phyloP scores from a whole-genome alignment of 352 stramenopile species.

The Blastocystis sp. region DNA sequence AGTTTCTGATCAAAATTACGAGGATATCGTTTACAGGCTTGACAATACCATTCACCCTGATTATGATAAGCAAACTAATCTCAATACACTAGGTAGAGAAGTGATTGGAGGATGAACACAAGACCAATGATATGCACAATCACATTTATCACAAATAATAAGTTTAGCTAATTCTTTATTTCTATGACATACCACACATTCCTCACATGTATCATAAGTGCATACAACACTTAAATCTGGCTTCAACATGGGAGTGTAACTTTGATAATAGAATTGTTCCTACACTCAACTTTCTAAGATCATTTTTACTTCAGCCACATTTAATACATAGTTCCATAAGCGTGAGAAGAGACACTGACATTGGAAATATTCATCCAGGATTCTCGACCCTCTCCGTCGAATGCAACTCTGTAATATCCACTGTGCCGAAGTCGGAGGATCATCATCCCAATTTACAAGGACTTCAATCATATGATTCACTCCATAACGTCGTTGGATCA shows the following conservation, averaged over 20 bases:
- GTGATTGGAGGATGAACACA: neutral
- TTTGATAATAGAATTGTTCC: slow-evolving; percentile 57
- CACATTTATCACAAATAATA: slow-evolving; percentile 35
- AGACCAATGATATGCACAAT: neutral
- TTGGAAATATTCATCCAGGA: neutral
- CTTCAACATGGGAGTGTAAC: neutral
- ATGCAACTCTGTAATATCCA: slow-evolving; percentile 14
- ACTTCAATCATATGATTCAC: slow-evolving; percentile 5
- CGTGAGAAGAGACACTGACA: slow-evolving; percentile 4
- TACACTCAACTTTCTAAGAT: neutral
- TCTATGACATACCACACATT: slow-evolving; percentile 19
- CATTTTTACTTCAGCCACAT: slow-evolving; percentile 18
- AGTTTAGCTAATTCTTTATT: neutral
- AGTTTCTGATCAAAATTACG: slow-evolving; percentile 3
- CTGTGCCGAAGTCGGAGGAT: neutral
- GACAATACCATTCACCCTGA: slow-evolving; percentile 35
- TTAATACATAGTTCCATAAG: neutral
- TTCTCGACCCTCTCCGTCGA: neutral
- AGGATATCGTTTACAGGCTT: neutral
- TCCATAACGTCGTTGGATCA: neutral
- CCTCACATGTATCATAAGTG: neutral
- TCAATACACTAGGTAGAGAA: neutral
- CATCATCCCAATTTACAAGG: slow-evolving; percentile 8
- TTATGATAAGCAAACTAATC: neutral
- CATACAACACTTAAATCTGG: neutral